Conservation (phyloP, 2,329 filamentous ascomycete species). For the Sporothrix pseudoabietina region DNA sequence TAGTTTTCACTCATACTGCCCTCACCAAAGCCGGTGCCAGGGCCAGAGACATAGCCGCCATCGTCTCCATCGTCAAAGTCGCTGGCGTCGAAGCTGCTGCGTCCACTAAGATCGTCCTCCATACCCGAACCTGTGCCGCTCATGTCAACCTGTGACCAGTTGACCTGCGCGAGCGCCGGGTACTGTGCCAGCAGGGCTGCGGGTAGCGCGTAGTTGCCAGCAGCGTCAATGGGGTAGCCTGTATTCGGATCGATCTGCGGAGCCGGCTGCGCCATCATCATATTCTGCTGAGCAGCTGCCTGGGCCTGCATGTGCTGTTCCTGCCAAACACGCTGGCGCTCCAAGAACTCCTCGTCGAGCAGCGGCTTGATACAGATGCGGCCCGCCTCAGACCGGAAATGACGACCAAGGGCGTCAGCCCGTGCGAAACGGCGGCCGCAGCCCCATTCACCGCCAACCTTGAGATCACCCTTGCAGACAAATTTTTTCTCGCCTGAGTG, state of each 20-base stretch:
- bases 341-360: conserved; percentile 87
- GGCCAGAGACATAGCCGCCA: conserved; percentile 65
- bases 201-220: conserved; percentile 70
- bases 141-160: conserved; percentile 71
- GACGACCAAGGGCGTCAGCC: conserved; percentile 88
- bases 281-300: conserved; percentile 55
- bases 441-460: conserved; percentile 82
- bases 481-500: conserved; percentile 99
- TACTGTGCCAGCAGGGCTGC: conserved; percentile 89
- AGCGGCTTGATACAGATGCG: conserved; percentile 97
- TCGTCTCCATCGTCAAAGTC: conserved; percentile 77
- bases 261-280: conserved; percentile 54
- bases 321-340: conserved; percentile 73
- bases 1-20: conserved; percentile 59
- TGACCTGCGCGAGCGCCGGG: conserved; percentile 85
- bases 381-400: conserved; percentile 94
- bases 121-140: conserved; percentile 69
- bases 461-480: conserved; percentile 89
- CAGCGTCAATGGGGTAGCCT: conserved; percentile 59
- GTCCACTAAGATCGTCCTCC: conserved; percentile 75
- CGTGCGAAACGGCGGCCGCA: conserved; percentile 92
- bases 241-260: conserved; percentile 63
- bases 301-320: conserved; percentile 68
- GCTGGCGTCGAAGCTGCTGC: conserved; percentile 79
- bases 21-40: conserved; percentile 62